Percentiles rank a stretch among this genome's conserved stretches.
These are phyloP conservation scores for Thermothelomyces thermophilus DNA, from an alignment of 2,329 filamentous ascomycete genomes.

Conservation along the genomic window DNA sequence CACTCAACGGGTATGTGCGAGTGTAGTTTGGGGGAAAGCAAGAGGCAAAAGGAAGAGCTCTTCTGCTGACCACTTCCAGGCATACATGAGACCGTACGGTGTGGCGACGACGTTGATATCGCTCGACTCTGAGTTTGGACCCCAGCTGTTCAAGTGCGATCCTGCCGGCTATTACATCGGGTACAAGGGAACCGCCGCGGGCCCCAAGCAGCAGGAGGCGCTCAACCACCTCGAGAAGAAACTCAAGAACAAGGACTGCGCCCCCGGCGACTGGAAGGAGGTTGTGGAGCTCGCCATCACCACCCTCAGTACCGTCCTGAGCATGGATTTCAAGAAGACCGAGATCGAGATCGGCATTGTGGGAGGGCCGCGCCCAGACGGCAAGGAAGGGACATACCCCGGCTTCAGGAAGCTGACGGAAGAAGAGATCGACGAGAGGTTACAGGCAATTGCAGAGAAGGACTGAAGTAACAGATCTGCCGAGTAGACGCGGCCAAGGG, in stretches of 20 bases:
- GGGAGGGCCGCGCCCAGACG: slow-evolving; percentile 75
- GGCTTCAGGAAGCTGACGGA: slow-evolving; percentile 86
- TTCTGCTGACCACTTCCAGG: slow-evolving; percentile 38
- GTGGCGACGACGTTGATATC: slow-evolving; percentile 94
- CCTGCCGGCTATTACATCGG: slow-evolving; percentile 96
- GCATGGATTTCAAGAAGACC: slow-evolving; percentile 99
- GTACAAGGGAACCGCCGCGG: slow-evolving; percentile 96
- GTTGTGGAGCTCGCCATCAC: slow-evolving; percentile 96
- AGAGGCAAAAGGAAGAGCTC: neutral
- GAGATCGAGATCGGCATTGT: slow-evolving; percentile 98
- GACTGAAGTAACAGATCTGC: slow-evolving; percentile 49
- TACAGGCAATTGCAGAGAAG: slow-evolving; percentile 98
- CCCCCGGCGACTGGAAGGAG: slow-evolving; percentile 90
- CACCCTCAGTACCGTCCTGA: slow-evolving; percentile 89
- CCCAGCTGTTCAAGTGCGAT: slow-evolving; percentile 97
- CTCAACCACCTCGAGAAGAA: slow-evolving; percentile 99
- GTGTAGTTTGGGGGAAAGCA: slow-evolving; percentile 1
- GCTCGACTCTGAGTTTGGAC: slow-evolving; percentile 83
- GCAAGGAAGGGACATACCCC: slow-evolving; percentile 71
- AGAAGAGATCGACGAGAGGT: slow-evolving; percentile 95
- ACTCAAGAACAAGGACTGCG: slow-evolving; percentile 96
- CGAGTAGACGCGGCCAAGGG: neutral
- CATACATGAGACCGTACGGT: slow-evolving; percentile 96
- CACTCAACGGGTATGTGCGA: slow-evolving; percentile 70
- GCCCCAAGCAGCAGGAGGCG: slow-evolving; percentile 97